Evolutionary conservation across 2,329 filamentous ascomycete genomes (phyloP).

Genomic region (Paradendryphiella salina): DNA sequence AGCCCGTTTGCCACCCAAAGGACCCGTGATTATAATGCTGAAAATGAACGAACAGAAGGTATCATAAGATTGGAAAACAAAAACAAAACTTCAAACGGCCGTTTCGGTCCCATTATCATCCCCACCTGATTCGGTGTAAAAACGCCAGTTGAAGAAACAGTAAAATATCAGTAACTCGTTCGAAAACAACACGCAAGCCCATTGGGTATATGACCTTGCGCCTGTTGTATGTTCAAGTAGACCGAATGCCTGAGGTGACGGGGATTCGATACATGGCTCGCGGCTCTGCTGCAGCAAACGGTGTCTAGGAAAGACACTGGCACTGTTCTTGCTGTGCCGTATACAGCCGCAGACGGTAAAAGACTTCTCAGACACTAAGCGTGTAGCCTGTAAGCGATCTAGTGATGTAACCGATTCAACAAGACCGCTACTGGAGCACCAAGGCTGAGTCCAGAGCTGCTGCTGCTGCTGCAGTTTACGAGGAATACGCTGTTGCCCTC

Average conservation of each 20-base stretch:
- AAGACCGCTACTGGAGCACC: not conserved
- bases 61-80: constrained; percentile 5
- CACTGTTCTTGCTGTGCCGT: not conserved
- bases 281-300: not conserved
- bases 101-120: constrained; percentile 2
- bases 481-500: not conserved
- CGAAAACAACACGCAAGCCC: constrained; percentile 4
- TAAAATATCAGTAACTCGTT: not conserved
- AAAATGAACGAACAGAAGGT: constrained; percentile 10
- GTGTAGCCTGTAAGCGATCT: not conserved
- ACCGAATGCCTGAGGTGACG: constrained; percentile 5
- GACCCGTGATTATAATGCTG: constrained; percentile 3
- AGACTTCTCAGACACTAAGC: not conserved
- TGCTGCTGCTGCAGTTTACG: not conserved
- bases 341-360: not conserved
- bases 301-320: not conserved
- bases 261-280: not conserved
- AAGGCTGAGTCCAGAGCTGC: not conserved
- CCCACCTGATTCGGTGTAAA: not conserved
- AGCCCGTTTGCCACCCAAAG: constrained; percentile 1
- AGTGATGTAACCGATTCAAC: not conserved
- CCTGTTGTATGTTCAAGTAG: constrained; percentile 9
- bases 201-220: constrained; percentile 14
- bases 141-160: constrained; percentile 2
- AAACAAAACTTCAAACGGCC: not conserved